phyloP scores from a whole-genome alignment of 73 alveolate genomes.

The Tetrahymena thermophila region DNA sequence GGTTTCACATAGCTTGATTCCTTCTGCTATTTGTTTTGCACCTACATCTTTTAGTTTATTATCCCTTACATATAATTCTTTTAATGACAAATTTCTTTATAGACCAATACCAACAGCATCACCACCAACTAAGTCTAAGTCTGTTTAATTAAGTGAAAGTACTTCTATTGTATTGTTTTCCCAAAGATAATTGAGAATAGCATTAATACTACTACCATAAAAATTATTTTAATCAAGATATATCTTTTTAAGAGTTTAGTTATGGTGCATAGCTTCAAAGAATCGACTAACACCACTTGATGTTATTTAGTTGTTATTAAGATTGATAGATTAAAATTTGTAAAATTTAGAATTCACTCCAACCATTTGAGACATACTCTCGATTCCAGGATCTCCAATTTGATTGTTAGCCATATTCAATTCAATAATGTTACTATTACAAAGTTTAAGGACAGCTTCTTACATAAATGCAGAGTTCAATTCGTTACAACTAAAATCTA shows the following conservation, averaged over 20 bases:
- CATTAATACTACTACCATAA: not conserved
- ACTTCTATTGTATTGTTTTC: not conserved
- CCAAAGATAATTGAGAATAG: not conserved
- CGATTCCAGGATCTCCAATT: slow-evolving; percentile 45
- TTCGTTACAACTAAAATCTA: slow-evolving; percentile 42
- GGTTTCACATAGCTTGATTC: not conserved
- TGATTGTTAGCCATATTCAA: slow-evolving; percentile 38
- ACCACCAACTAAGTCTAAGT: slow-evolving; percentile 32
- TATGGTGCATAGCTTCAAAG: slow-evolving; percentile 24
- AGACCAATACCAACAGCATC: slow-evolving; percentile 32
- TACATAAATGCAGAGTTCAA: slow-evolving; percentile 30
- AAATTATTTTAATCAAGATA: slow-evolving; percentile 37
- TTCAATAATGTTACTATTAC: slow-evolving; percentile 20
- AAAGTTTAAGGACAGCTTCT: slow-evolving; percentile 14
- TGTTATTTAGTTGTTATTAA: slow-evolving; percentile 15
- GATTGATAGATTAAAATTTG: not conserved
- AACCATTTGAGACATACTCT: slow-evolving; percentile 10
- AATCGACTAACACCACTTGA: slow-evolving; percentile 3
- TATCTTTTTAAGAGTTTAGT: not conserved
- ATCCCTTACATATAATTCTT: not conserved
- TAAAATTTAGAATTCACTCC: not conserved
- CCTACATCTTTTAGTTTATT: slow-evolving; percentile 41
- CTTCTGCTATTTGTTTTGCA: slow-evolving; percentile 30
- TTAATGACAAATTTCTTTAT: slow-evolving; percentile 3
- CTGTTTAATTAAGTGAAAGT: slow-evolving; percentile 19